Conservation (phyloP, 2,329 filamentous ascomycete genomes). For the Capronia coronata region DNA sequence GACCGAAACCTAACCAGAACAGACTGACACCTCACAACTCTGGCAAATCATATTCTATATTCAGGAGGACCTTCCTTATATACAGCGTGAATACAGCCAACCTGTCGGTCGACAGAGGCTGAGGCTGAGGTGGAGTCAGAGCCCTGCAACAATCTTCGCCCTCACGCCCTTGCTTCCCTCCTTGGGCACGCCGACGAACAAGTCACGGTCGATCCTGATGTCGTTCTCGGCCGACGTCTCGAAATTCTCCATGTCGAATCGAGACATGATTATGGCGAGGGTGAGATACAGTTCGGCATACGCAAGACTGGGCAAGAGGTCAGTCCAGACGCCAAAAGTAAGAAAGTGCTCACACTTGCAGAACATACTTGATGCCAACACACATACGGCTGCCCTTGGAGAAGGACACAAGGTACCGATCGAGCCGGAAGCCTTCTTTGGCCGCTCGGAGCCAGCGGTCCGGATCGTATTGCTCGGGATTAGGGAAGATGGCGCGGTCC, state of each 20-base stretch:
- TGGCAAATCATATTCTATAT: too few species aligned
- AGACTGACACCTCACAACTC: too few species aligned
- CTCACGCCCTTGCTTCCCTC: background rate
- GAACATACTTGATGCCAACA: conserved; percentile 35
- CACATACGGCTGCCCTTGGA: conserved; percentile 39
- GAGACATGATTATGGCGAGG: conserved; percentile 15
- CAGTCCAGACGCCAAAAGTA: background rate
- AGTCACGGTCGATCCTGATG: conserved; percentile 1
- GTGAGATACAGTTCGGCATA: conserved; percentile 24
- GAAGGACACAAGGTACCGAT: conserved; percentile 40
- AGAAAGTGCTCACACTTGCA: background rate
- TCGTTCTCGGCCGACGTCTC: conserved; percentile 15
- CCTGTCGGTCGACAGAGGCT: too few species aligned
- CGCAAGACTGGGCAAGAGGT: conserved; percentile 12
- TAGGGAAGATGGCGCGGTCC: conserved; percentile 34
- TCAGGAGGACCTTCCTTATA: too few species aligned
- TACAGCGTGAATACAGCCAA: too few species aligned
- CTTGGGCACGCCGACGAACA: background rate
- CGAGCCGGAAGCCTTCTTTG: conserved; percentile 30
- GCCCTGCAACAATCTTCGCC: background rate
- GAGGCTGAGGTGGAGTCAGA: background rate
- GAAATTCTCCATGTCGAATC: conserved; percentile 23
- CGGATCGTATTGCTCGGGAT: conserved; percentile 26
- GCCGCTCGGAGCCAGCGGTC: conserved; percentile 22
- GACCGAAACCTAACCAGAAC: too few species aligned